A percentile compares a stretch with the other conserved stretches of the same genome.
Conservation (phyloP, 139 green algal genomes). For the Coelastrella sp. region DNA sequence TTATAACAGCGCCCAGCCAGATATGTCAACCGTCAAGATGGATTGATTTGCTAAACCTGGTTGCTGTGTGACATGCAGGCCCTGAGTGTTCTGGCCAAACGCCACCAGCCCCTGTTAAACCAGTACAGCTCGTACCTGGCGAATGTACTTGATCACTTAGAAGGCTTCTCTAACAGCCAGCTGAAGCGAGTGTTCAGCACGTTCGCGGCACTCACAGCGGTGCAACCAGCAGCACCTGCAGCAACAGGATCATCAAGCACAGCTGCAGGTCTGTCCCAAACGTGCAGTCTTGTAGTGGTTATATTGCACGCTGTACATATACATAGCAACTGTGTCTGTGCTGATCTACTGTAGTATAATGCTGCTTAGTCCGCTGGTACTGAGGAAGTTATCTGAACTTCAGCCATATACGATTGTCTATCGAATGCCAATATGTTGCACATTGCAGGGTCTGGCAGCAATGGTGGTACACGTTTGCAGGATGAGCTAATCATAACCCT, state of each 20-base stretch:
- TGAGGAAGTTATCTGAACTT: no score
- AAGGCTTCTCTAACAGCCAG: conserved; percentile 57
- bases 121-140: conserved; percentile 51
- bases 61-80: no score
- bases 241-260: conserved; percentile 33
- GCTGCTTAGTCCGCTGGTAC: no score
- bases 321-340: no score
- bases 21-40: no score
- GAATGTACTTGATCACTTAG: conserved; percentile 60
- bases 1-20: not conserved
- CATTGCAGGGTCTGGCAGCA: not conserved
- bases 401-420: no score
- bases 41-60: no score
- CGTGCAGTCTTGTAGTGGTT: no score
- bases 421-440: no score
- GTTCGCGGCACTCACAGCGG: conserved; percentile 46
- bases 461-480: conserved; percentile 49
- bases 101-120: not conserved
- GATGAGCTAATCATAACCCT: conserved; percentile 58
- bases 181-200: conserved; percentile 52
- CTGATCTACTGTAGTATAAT: no score
- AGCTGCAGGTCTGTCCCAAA: no score
- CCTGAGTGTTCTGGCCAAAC: not conserved
- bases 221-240: not conserved
- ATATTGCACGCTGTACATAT: no score